Percentiles rank a stretch among this genome's conserved stretches.
These are phyloP conservation scores for Podospora didyma DNA, from an alignment of 495 filamentous ascomycete genomes.

Conservation along the genomic window DNA sequence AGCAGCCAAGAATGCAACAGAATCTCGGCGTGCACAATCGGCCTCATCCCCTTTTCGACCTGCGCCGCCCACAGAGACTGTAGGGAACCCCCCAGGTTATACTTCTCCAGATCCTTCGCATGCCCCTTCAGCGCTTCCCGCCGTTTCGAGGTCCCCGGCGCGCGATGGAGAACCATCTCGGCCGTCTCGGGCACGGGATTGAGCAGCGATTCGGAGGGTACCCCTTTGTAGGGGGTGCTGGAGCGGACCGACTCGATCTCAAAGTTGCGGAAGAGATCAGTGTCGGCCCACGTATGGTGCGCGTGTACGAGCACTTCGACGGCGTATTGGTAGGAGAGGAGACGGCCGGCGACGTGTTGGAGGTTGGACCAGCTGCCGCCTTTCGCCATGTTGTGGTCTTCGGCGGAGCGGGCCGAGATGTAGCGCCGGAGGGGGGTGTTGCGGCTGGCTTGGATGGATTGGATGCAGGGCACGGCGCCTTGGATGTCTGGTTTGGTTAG, in stretches of 20 bases:
- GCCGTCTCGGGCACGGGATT: neutral
- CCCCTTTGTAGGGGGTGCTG: neutral
- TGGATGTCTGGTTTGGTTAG: slow-evolving; percentile 5
- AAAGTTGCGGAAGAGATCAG: slow-evolving; percentile 8
- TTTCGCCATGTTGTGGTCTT: neutral
- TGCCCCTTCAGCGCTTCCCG: neutral
- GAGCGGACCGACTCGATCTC: slow-evolving; percentile 3
- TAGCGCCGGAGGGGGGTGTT: slow-evolving; percentile 3
- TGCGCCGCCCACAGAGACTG: neutral
- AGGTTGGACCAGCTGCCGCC: slow-evolving; percentile 11
- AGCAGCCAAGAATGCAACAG: slow-evolving; percentile 15
- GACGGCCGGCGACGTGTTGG: slow-evolving; percentile 3
- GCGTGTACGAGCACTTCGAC: slow-evolving; percentile 4
- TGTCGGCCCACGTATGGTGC: slow-evolving; percentile 9
- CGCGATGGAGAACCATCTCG: slow-evolving; percentile 8
- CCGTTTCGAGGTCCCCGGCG: neutral
- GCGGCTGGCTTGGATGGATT: neutral
- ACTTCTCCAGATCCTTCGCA: slow-evolving; percentile 4
- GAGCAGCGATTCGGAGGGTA: neutral
- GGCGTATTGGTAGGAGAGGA: slow-evolving; percentile 10
- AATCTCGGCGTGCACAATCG: slow-evolving; percentile 13
- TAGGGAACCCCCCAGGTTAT: neutral
- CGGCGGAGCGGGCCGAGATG: slow-evolving; percentile 4
- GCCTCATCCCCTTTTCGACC: too few species aligned
- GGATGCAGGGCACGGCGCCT: slow-evolving; percentile 1